Evolutionary conservation across 257 asterid species (phyloP), one percentile per base, ranked within the genome.

Genomic region (Solanum ahanhuiri): DNA sequence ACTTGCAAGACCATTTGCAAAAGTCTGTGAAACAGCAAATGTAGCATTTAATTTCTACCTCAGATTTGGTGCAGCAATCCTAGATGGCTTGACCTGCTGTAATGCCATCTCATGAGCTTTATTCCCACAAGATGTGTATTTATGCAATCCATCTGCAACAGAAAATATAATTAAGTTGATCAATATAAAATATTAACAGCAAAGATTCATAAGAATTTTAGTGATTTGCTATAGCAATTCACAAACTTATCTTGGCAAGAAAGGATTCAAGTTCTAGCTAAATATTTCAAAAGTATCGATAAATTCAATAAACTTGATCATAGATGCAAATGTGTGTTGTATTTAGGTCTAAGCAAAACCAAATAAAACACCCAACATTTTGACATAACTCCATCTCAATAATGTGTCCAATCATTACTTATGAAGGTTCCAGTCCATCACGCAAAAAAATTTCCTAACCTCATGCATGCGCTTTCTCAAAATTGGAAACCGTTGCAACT

Each of bases 61-160:
- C 10, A 91, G 87, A 87, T 87, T 31, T 57, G 98, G 86, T 22
- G 91, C 88, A 66, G 92, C 70, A 83, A 88, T 79, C 89, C 90
- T 90, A 70, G 96, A 88, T 31, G 95, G 90, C 90, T 91, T 94
- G 86, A 86, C 72, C 90, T 91, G 96, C 79, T 94, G 95, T 51
- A 84, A 39, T 48, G 98, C 98, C 83, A 84, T 88, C 92, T 95
- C 98, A 41, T 95, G 87, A 85, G 99, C 99, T 91, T 92, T 95
- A 89, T 93, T 93, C 71, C 99, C 99, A 76, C 99, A 48, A 12
- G 93, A 90, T 96, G 96, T 81, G 99, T 95, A 89, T 96, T 96
- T 86, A 96, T 92, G 90, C 91, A 96, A 89, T 95, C 96, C 96
- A 94, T 94, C 99, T 96, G 88, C 87, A 86, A 70, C 83, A 89